Base-by-base conservation (phyloP, 2,329 filamentous ascomycete species). In the Aspergillus calidoustus region DNA sequence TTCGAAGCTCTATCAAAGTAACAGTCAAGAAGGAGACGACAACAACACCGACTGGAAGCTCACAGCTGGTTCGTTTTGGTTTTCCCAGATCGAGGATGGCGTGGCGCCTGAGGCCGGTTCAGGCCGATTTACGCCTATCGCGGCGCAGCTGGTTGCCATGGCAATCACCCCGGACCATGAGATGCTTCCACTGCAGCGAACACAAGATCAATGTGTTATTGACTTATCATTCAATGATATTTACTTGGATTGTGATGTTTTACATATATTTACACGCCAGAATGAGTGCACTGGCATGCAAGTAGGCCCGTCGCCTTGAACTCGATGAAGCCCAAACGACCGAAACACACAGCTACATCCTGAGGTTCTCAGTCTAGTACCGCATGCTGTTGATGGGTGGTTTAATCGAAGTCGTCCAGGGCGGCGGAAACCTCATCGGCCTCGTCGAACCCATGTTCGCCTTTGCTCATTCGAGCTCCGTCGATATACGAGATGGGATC, bases 401-500 rank as follows among this genome's bases (percentile, higher is more conserved):
- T 25, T 50, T 72, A 74, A 11, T 72, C 69, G 61, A 73, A 75
- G 13, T 74, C 70, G 3, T 69, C 63, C 25, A 65, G 72, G 60
- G 72, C 72, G 6, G 76, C 76, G 7, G 68, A 69, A 30, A 67
- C 71, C 11, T 74, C 49, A 61, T 78, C 75, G 7, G 67, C 61
- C 17, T 75, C 71, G 15, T 72, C 70, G 23, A 59, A 53, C 2
- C 59, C 52, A 9, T 63, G 53, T 23, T 64, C 59, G 15, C 61
- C 47, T 47, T 66, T 64, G 17, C 60, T 58, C 51, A 71, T 67
- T 50, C 66, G 68, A 4, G 43, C 57, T 4, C 66, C 70, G 52
- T 74, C 69, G 11, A 65, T 68, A 43, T 60, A 74, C 1, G 56
- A 60, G 1, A 66, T 43, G 17, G 50, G 62, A 28, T 78, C 72